These are phyloP conservation scores for Chrysochromulina tobinii DNA, from an alignment of 78 protist species.

Conservation along the genomic window DNA sequence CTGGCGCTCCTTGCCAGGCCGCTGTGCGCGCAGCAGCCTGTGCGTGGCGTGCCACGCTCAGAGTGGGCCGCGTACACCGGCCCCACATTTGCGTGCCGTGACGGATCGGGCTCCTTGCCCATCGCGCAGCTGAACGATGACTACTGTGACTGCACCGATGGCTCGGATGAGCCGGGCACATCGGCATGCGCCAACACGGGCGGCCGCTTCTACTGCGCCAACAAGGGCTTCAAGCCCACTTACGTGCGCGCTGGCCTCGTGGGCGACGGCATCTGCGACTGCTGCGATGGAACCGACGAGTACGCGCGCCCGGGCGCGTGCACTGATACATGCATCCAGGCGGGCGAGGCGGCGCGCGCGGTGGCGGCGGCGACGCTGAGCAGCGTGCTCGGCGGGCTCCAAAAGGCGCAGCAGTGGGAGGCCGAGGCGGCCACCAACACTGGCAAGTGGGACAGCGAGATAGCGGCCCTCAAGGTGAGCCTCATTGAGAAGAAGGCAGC, in stretches of 20 bases:
- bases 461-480: not conserved
- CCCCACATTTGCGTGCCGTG: too few species aligned
- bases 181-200: slow-evolving; percentile 36
- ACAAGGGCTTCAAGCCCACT: not conserved
- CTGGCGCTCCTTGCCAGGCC: too few species aligned
- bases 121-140: slow-evolving; percentile 9
- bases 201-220: slow-evolving; percentile 39
- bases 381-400: not conserved
- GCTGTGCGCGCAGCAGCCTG: too few species aligned
- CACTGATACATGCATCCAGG: not conserved
- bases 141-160: slow-evolving; percentile 55
- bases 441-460: not conserved
- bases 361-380: not conserved
- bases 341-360: not conserved
- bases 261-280: slow-evolving; percentile 11
- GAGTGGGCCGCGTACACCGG: too few species aligned
- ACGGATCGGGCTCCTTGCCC: too few species aligned
- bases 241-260: not conserved
- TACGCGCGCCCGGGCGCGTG: not conserved
- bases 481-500: not conserved
- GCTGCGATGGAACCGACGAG: slow-evolving; percentile 31
- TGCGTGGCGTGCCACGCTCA: too few species aligned
- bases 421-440: not conserved
- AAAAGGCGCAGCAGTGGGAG: not conserved
- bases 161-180: slow-evolving; percentile 61